Evolutionary conservation across 2,329 filamentous ascomycete genomes (phyloP), one percentile per base, ranked within the genome.

Genomic region (Xylariaceae sp.): DNA sequence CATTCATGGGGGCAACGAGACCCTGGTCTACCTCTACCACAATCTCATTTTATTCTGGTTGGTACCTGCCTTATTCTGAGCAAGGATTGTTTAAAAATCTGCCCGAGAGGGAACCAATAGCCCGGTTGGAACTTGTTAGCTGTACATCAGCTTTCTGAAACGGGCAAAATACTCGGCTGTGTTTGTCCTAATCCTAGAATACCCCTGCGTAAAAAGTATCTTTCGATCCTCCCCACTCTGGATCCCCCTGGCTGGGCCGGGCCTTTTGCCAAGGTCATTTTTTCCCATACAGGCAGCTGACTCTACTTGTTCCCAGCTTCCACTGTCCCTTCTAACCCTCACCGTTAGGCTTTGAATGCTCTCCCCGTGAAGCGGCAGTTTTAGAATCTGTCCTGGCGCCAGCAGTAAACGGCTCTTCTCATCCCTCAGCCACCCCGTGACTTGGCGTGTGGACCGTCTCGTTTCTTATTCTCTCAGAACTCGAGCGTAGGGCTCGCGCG

Each of bases 221-320:
- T 24, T 11, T 24, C 21, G 21, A 24, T 24, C 6, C 7, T 24
- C 6, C 21, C 21, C 21, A 24, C 21, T 24, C 21, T 24, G 11
- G 21, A 24, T 24, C 21, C 21, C 21, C 6, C 21, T 24, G 21
- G 21, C 11, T 7, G 11, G 21, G 21, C 21, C 30, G n/a, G 18
- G 9, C 40, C 31, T 19, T 30, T 17, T 15, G n/a, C n/a, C 14
- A 6, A n/a, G 16, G 21, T 11, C 21, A 11, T 35, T 39, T 27
- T 43, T 43, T 38, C 36, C 40, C 31, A 31, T 34, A n/a, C 31
- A 43, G 40, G 40, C 31, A 43, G 34, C 31, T 43, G 15, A 21
- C 32, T 15, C 11, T 24, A 11, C 21, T 24, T 24, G 21, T 7
- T 32, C 31, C 35, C 19, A 35, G 31, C 9, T 28, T 31, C 35